Conservation (phyloP, 2,329 filamentous ascomycete genomes). For the Grosmannia penicillata region DNA sequence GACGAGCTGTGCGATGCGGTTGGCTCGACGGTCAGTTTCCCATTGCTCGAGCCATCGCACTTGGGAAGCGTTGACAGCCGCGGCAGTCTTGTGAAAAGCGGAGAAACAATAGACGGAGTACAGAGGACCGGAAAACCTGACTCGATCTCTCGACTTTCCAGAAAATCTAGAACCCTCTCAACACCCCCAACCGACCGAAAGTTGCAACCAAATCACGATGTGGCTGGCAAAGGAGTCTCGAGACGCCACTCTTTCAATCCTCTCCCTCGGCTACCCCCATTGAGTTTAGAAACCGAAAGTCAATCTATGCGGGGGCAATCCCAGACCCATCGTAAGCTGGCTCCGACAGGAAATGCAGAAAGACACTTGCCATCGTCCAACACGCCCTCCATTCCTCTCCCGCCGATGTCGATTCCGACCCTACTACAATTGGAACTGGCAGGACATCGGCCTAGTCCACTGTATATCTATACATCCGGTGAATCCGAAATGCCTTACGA, state of each 20-base stretch:
- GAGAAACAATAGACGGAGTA: too few relatives aligned
- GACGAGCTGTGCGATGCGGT: too few relatives aligned
- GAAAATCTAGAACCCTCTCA: constrained; percentile 35
- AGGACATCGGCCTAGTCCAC: constrained; percentile 43
- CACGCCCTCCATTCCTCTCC: constrained; percentile 41
- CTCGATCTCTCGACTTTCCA: too few relatives aligned
- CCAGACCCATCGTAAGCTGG: not conserved
- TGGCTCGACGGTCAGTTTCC: too few relatives aligned
- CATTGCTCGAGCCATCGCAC: too few relatives aligned
- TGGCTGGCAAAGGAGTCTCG: constrained; percentile 18
- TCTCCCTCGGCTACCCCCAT: constrained; percentile 24
- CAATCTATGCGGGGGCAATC: not conserved
- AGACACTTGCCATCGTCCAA: constrained; percentile 29
- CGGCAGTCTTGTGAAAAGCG: too few relatives aligned
- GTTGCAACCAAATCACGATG: constrained; percentile 2
- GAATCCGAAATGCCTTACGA: constrained; percentile 61
- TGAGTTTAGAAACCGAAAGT: constrained; percentile 23
- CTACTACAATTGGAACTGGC: constrained; percentile 51
- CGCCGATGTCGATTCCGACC: constrained; percentile 52
- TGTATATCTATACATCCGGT: constrained; percentile 50
- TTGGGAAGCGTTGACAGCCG: too few relatives aligned
- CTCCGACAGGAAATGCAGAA: not conserved
- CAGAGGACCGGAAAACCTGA: not conserved
- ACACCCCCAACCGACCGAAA: constrained; percentile 34
- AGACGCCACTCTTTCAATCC: constrained; percentile 37